Evolutionary conservation across 208 protist genomes (phyloP).

Genomic region (Strigomonas culicis): DNA sequence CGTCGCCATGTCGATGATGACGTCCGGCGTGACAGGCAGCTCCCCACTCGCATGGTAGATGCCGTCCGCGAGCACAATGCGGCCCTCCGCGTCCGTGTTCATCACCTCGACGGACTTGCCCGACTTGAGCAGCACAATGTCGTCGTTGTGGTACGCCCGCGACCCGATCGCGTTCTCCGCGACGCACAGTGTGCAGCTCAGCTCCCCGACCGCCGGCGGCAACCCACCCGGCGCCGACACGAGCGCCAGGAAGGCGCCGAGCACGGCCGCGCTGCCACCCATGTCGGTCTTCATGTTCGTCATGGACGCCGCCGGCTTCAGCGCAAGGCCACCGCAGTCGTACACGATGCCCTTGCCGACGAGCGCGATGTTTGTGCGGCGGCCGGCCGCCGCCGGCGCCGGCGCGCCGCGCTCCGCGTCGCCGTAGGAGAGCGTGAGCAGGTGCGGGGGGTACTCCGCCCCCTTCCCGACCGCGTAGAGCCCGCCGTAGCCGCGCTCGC

Average conservation of each 20-base stretch:
- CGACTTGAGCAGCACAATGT: slow-evolving; percentile 88
- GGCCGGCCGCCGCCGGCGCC: slow-evolving; percentile 15
- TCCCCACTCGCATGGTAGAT: slow-evolving; percentile 82
- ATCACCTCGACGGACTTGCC: slow-evolving; percentile 90
- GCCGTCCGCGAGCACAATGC: slow-evolving; percentile 88
- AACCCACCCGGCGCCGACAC: slow-evolving; percentile 31
- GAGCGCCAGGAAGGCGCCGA: slow-evolving; percentile 69
- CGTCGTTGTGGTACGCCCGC: slow-evolving; percentile 74
- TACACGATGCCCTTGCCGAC: slow-evolving; percentile 93
- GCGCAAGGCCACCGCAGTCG: slow-evolving; percentile 87
- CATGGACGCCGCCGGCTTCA: slow-evolving; percentile 81
- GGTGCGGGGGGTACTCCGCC: slow-evolving; percentile 74
- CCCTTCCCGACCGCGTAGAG: slow-evolving; percentile 84
- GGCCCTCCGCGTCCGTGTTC: slow-evolving; percentile 92
- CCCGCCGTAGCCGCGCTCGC: slow-evolving; percentile 77
- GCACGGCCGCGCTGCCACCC: slow-evolving; percentile 83
- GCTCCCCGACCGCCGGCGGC: slow-evolving; percentile 37
- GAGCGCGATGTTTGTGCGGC: slow-evolving; percentile 43
- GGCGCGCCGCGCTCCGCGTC: slow-evolving; percentile 38
- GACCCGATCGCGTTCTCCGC: slow-evolving; percentile 89
- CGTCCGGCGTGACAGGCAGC: slow-evolving; percentile 67
- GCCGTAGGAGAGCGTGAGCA: slow-evolving; percentile 79
- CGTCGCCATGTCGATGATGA: slow-evolving; percentile 91
- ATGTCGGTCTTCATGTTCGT: slow-evolving; percentile 91
- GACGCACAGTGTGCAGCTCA: slow-evolving; percentile 78